Evolutionary conservation across 1,284 basidiomycete species (phyloP).

Genomic region (Leucoagaricus sp.): DNA sequence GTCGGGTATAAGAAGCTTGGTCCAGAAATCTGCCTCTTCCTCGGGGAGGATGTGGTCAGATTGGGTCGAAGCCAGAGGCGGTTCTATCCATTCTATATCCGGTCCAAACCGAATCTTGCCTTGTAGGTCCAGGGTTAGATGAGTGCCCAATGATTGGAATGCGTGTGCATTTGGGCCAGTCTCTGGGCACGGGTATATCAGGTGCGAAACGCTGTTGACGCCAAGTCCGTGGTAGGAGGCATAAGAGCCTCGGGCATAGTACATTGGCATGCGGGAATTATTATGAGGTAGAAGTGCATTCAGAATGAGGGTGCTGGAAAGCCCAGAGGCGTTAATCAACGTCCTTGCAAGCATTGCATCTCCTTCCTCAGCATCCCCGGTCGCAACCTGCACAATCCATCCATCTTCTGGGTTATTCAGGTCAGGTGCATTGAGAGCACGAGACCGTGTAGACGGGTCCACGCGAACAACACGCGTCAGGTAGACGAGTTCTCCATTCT

Average conservation of each 20-base stretch:
- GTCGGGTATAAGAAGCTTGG: conserved; percentile 64
- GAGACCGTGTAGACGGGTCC: conserved; percentile 54
- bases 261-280: conserved; percentile 63
- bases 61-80: conserved; percentile 31
- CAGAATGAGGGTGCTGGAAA: conserved; percentile 72
- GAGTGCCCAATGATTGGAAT: conserved; percentile 86
- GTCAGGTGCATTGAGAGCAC: conserved; percentile 20
- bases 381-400: conserved; percentile 73
- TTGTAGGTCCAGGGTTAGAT: conserved; percentile 87
- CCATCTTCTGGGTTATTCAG: conserved; percentile 44
- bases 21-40: conserved; percentile 77
- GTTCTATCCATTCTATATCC: conserved; percentile 86
- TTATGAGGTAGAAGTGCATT: conserved; percentile 67
- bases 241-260: conserved; percentile 83
- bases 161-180: conserved; percentile 53
- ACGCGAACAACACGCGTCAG: conserved; percentile 89
- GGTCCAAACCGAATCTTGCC: conserved; percentile 93
- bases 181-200: conserved; percentile 90
- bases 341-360: conserved; percentile 84
- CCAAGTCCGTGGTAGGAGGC: conserved; percentile 85
- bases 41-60: conserved; percentile 24
- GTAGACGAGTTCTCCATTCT: conserved; percentile 76
- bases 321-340: conserved; percentile 87
- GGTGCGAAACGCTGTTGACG: conserved; percentile 60
- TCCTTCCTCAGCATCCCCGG: conserved; percentile 44